Conservation (phyloP, 1,284 basidiomycete species). For the Papiliotrema terrestris region DNA sequence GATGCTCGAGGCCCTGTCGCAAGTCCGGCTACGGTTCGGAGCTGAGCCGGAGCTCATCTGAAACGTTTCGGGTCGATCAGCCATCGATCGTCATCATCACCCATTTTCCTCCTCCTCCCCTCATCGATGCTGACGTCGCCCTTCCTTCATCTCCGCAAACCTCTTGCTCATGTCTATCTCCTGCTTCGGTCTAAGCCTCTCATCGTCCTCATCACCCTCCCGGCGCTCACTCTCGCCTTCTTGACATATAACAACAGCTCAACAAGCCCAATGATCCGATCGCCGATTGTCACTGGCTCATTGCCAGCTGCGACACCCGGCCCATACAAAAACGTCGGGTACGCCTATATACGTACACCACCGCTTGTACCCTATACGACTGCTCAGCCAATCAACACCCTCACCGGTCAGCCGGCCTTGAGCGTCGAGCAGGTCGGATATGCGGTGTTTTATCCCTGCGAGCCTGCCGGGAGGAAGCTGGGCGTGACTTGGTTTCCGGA, state of each 20-base stretch:
- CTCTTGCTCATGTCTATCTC: conserved; percentile 1
- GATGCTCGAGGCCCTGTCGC: neutral
- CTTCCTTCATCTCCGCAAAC: neutral
- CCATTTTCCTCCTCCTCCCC: too few species aligned
- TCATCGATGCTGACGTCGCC: neutral
- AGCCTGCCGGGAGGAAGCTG: conserved; percentile 4
- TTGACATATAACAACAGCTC: neutral
- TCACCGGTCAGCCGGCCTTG: conserved; percentile 23
- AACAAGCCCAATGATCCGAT: neutral
- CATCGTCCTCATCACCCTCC: neutral
- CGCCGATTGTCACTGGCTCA: conserved; percentile 21
- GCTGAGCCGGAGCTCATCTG: neutral
- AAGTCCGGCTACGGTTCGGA: neutral
- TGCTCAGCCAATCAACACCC: conserved; percentile 10
- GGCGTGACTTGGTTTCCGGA: conserved; percentile 29
- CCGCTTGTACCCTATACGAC: conserved; percentile 14
- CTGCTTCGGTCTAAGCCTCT: too few species aligned
- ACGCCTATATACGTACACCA: conserved; percentile 20
- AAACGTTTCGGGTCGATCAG: neutral
- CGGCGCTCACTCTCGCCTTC: neutral
- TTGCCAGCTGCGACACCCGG: conserved; percentile 25
- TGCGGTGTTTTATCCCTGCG: conserved; percentile 37
- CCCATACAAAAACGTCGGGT: conserved; percentile 23
- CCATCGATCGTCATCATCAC: too few species aligned
- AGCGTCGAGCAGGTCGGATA: conserved; percentile 28